Base-by-base conservation (phyloP, 768 basidiomycete species). In the Macrocybe gigantea region DNA sequence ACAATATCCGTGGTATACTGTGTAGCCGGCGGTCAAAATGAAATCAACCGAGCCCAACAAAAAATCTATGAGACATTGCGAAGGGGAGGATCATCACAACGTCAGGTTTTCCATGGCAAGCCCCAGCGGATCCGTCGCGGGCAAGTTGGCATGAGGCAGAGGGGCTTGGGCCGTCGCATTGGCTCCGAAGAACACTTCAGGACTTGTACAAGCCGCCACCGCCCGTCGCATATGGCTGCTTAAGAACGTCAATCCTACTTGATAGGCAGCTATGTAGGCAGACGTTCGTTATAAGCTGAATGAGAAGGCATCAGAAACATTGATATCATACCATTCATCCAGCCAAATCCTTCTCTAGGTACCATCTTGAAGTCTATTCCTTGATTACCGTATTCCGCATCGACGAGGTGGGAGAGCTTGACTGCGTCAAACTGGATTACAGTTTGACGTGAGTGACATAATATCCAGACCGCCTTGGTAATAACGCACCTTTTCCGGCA, bases 311-410 rank as follows among this genome's bases (percentile, higher is more conserved):
- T n/a, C 41, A n/a, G 37, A 15, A 46, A 38, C 11, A 40, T 33
- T 30, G 30, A 1, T 31, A 8, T 70, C 83, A 51, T 58, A 92
- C 91, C 77, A 53, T 95, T 95, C 88, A 93, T 96, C 95, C 93
- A 97, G 7, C 95, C 95, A 61, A 98, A 99, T 47, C 95, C 95
- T 68, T 98, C 95, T 10, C 93, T 80, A 43, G 94, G 94, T 38
- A 97, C 88, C 79, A 94, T 84, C 71, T 94, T 92, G 73, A 99
- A 99, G 71, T 99, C 95, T 56, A 95, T 77, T 42, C 95, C 95
- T 61, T 93, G 91, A 63, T 93, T 93, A 7, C 93, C 88, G 57
- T 97, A 97, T 70, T 97, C 95, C 39, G 95, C 96, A 60, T 95
- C 94, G 5, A 99, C 94, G 41, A 97, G 77, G 61, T 97, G 93